phyloP scores from a whole-genome alignment of 306 rosid genomes.

The Datisca glomerata region DNA sequence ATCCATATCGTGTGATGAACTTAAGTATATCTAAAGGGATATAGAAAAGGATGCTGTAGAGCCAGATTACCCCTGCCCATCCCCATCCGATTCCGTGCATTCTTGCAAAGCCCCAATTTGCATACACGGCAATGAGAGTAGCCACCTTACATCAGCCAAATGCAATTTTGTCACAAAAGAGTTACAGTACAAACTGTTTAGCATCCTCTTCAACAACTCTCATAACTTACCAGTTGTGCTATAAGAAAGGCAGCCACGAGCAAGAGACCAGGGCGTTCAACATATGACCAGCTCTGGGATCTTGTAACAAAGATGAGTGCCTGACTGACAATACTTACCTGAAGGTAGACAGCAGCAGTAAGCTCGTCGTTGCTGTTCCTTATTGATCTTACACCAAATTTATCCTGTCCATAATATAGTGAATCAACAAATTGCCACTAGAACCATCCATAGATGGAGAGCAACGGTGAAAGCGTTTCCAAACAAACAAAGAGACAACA shows the following conservation, averaged over 20 bases:
- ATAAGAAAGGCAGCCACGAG: constrained; percentile 43
- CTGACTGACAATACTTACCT: constrained; percentile 81
- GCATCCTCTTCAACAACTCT: no score
- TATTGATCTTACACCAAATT: constrained; percentile 58
- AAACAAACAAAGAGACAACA: no score
- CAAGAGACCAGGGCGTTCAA: constrained; percentile 72
- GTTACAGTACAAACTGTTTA: no score
- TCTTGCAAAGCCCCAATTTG: constrained; percentile 62
- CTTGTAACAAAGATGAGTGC: constrained; percentile 91
- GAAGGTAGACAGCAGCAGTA: constrained; percentile 82
- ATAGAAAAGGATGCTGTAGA: constrained; percentile 59
- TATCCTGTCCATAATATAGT: constrained; percentile 30
- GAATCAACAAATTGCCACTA: no score
- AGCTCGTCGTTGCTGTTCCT: constrained; percentile 30
- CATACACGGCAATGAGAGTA: constrained; percentile 68
- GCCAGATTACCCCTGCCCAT: constrained; percentile 89
- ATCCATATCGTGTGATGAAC: constrained; percentile 48
- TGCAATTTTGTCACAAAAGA: no score
- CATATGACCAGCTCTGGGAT: constrained; percentile 72
- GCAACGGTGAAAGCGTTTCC: no score
- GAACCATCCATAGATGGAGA: no score
- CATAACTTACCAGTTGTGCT: constrained; percentile 75
- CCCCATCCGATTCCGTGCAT: constrained; percentile 81
- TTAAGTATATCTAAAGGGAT: constrained; percentile 64
- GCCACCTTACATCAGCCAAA: no score